These are phyloP conservation scores for Paramecium tetraurelia DNA, from an alignment of 73 alveolate genomes.

Conservation along the genomic window DNA sequence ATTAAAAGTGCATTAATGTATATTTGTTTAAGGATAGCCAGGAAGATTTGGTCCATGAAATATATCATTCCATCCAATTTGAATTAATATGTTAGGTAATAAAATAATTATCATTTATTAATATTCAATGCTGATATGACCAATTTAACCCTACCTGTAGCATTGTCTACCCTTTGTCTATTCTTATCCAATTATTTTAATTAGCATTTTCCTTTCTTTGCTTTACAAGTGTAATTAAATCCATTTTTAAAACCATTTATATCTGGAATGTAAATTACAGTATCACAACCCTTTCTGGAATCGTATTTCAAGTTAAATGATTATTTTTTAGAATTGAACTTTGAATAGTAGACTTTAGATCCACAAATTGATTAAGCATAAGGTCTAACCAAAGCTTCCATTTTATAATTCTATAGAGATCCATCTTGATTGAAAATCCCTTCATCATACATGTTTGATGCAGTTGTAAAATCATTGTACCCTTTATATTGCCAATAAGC, in stretches of 20 bases:
- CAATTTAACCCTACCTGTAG: not conserved
- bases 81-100: not conserved
- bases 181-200: not conserved
- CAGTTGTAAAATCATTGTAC: constrained; percentile 77
- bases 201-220: not conserved
- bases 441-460: constrained; percentile 70
- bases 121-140: not conserved
- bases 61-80: not conserved
- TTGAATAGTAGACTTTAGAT: not conserved
- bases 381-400: constrained; percentile 67
- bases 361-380: constrained; percentile 73
- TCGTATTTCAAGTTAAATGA: not conserved
- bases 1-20: not conserved
- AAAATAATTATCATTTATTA: not conserved
- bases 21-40: not conserved
- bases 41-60: not conserved
- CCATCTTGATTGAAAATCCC: constrained; percentile 77
- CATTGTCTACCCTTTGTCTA: not conserved
- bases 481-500: constrained; percentile 83
- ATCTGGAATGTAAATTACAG: not conserved
- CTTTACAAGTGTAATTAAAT: not conserved
- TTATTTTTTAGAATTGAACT: not conserved
- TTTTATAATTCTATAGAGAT: constrained; percentile 66
- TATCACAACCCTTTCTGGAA: not conserved
- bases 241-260: not conserved